Evolutionary conservation across 148 eudicot genomes (phyloP), one percentile per base, ranked within the genome.

Genomic region (Cornus kousa): DNA sequence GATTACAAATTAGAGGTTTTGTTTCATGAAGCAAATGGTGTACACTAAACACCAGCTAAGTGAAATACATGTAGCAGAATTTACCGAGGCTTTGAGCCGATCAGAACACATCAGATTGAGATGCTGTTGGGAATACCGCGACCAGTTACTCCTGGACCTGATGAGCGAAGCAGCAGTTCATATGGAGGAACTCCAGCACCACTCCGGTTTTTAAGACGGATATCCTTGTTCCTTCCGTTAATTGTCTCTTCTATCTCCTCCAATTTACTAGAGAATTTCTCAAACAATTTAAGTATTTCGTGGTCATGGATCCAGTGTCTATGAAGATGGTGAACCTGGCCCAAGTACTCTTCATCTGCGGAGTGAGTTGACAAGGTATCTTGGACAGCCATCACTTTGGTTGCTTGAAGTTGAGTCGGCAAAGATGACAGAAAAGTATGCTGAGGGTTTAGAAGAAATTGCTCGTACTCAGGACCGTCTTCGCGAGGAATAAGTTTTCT

Each of bases 101-200:
- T 4, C 48, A 43, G 48, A 62, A 20, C 32, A 64, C 17, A 14
- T 92, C 85, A 95, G 66, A 96, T 93, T 3, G 98, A 92, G 40
- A 94, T 88, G 83, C 98, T 97, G 83, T 94, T 97, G 24, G 99
- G 99, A 68, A 97, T 76, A 1, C 99, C 99, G 13, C 97, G 91
- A 24, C 94, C 98, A 0, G 99, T 97, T 24, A 97, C 99, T 5
- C 99, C 99, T 1, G 90, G 92, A 12, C 85, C 89, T 4, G 99
- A 97, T 1, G 94, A 83, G 3, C 97, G 99, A 33, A 91, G 66
- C 64, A 97, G 98, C 84, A 94, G 85, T 79, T 97, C 99, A 83
- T 97, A 97, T 0, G 99, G 95, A 77, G 94, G 94, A 67, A 94
- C 84, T 28, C 99, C 99, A 20, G 97, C 99, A 24, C 98, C 98